Conservation (phyloP, 495 filamentous ascomycete genomes). For the Geopyxis carbonaria region DNA sequence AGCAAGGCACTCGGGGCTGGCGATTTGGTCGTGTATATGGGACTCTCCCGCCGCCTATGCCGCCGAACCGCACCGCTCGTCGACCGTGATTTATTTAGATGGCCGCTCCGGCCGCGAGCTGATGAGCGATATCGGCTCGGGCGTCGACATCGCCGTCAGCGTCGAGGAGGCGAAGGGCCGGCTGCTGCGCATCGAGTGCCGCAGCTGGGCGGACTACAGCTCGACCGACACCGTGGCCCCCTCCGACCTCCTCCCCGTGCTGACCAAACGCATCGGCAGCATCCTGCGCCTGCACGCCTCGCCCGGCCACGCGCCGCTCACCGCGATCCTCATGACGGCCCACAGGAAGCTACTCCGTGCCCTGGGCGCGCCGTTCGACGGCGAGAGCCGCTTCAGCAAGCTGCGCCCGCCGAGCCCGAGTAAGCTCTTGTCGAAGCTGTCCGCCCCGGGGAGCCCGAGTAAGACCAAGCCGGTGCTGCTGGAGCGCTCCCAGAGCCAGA, state of each 20-base stretch:
- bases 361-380: conserved; percentile 44
- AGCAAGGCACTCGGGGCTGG: conserved; percentile 16
- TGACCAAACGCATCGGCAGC: conserved; percentile 19
- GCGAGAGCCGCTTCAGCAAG: conserved; percentile 38
- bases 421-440: conserved; percentile 71
- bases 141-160: conserved; percentile 46
- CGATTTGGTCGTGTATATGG: conserved; percentile 22
- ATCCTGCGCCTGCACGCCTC: conserved; percentile 39
- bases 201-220: conserved; percentile 24
- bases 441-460: conserved; percentile 11
- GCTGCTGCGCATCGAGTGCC: conserved; percentile 20
- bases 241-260: conserved; percentile 17
- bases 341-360: conserved; percentile 59
- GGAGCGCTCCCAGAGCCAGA: conserved; percentile 21
- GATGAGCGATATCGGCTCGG: conserved; percentile 41
- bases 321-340: conserved; percentile 44
- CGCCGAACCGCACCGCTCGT: conserved; percentile 10
- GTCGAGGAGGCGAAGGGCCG: conserved; percentile 25
- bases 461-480: conserved; percentile 12
- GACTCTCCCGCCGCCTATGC: conserved; percentile 15
- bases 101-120: conserved; percentile 10
- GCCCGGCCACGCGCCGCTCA: conserved; percentile 48
- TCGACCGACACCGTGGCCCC: conserved; percentile 21
- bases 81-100: conserved; percentile 19
- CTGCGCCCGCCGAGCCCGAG: conserved; percentile 70